A percentile compares a stretch with the other conserved stretches of the same genome.
Evolutionary conservation across 495 filamentous ascomycete genomes (phyloP).

Genomic region (Hypoxylon trugodes): DNA sequence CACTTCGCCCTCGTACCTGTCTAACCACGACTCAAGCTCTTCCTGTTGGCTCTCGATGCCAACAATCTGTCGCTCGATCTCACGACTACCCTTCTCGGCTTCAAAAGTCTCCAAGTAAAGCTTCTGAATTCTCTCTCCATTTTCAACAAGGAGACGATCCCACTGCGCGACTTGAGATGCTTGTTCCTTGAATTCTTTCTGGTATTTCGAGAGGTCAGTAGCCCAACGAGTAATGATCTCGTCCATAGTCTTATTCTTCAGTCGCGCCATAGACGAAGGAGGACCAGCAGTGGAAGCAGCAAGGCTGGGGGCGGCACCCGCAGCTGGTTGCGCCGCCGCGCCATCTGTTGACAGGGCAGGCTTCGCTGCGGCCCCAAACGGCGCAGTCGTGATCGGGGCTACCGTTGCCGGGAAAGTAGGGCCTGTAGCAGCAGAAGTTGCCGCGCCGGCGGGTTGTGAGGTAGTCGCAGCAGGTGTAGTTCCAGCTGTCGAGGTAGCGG

Average conservation of each 20-base stretch:
- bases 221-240: slow-evolving; percentile 99
- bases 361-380: slow-evolving; percentile 30
- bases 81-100: slow-evolving; percentile 86
- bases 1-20: slow-evolving; percentile 88
- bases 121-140: slow-evolving; percentile 89
- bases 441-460: slow-evolving; percentile 11
- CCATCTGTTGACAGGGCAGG: slow-evolving; percentile 39
- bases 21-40: slow-evolving; percentile 82
- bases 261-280: slow-evolving; percentile 79
- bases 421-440: slow-evolving; percentile 22
- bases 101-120: slow-evolving; percentile 87
- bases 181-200: slow-evolving; percentile 91
- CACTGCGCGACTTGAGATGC: slow-evolving; percentile 86
- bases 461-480: slow-evolving; percentile 30
- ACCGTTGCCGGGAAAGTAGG: slow-evolving; percentile 17
- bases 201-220: slow-evolving; percentile 90
- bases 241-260: slow-evolving; percentile 99
- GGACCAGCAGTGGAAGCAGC: slow-evolving; percentile 81
- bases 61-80: slow-evolving; percentile 88
- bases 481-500: slow-evolving; percentile 33
- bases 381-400: slow-evolving; percentile 16
- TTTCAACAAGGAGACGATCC: slow-evolving; percentile 91
- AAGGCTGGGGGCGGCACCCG: slow-evolving; percentile 53
- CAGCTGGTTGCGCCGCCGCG: slow-evolving; percentile 37
- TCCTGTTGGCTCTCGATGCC: slow-evolving; percentile 91